Conservation (phyloP, 1,139 yeast species). For the Dujonia santamariae region DNA sequence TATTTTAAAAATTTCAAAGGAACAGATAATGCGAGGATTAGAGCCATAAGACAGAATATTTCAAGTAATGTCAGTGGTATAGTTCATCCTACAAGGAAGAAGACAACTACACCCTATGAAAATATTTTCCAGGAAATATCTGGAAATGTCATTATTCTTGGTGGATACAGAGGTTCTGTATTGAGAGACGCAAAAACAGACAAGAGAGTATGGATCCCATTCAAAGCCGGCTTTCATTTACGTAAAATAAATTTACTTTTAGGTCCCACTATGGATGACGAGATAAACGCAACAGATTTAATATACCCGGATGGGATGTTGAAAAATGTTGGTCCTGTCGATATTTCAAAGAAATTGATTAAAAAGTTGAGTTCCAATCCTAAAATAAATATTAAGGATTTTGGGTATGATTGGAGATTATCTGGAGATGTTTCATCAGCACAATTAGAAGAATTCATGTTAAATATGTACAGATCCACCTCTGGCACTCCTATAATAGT, state of each 20-base stretch:
- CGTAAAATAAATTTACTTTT: slow-evolving; percentile 64
- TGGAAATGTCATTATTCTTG: slow-evolving; percentile 77
- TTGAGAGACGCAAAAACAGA: slow-evolving; percentile 62
- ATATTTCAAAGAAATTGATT: slow-evolving; percentile 62
- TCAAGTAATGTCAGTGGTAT: slow-evolving; percentile 47
- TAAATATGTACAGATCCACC: slow-evolving; percentile 33
- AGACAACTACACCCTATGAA: slow-evolving; percentile 26
- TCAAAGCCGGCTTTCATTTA: slow-evolving; percentile 79
- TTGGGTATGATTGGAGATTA: slow-evolving; percentile 91
- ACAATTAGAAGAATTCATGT: slow-evolving; percentile 27
- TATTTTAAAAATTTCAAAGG: slow-evolving; percentile 55
- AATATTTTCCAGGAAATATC: slow-evolving; percentile 44
- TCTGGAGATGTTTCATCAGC: slow-evolving; percentile 45
- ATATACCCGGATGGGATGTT: slow-evolving; percentile 76
- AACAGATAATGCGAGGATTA: slow-evolving; percentile 61
- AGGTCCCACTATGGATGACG: slow-evolving; percentile 72
- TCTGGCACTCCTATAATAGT: slow-evolving; percentile 56
- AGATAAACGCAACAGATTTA: slow-evolving; percentile 42
- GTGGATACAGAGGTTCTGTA: slow-evolving; percentile 89
- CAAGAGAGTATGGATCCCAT: slow-evolving; percentile 80
- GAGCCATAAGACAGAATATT: slow-evolving; percentile 66
- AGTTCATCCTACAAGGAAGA: slow-evolving; percentile 18
- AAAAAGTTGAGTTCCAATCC: slow-evolving; percentile 55
- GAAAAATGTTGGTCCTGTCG: slow-evolving; percentile 85
- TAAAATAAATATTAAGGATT: slow-evolving; percentile 62